Evolutionary conservation across 768 basidiomycete species (phyloP).

Genomic region (Dentipellis sp.): DNA sequence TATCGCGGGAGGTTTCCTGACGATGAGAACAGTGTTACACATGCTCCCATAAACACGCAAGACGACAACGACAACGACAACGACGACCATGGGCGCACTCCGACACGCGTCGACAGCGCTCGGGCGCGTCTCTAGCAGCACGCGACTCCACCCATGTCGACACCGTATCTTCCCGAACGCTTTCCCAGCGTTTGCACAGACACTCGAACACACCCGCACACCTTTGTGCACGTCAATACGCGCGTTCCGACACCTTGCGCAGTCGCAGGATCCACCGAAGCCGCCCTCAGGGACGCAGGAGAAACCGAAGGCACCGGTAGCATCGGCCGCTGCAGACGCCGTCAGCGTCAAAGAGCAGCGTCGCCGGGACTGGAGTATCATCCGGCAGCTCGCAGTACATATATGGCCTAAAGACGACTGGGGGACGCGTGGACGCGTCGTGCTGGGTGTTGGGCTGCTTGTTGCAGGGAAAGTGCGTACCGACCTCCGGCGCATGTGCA

Average conservation of each 20-base stretch:
- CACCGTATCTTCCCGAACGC: background rate
- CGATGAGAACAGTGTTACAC: too few species aligned
- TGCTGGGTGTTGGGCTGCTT: constrained; percentile 73
- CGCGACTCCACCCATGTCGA: background rate
- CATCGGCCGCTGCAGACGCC: background rate
- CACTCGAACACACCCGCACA: background rate
- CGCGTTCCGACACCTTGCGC: background rate
- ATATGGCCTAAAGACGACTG: constrained; percentile 90
- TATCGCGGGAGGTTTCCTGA: too few species aligned
- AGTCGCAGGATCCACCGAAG: background rate
- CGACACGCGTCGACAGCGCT: background rate
- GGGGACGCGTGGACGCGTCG: constrained; percentile 71
- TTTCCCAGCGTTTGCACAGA: background rate
- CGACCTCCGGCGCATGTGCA: background rate
- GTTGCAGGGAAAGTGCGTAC: constrained; percentile 73
- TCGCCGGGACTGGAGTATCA: constrained; percentile 77
- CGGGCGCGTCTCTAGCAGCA: background rate
- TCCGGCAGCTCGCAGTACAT: constrained; percentile 73
- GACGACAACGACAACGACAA: too few species aligned
- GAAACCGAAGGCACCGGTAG: background rate
- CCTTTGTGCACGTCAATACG: background rate
- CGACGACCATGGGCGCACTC: background rate
- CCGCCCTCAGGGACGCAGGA: background rate
- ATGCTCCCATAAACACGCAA: too few species aligned
- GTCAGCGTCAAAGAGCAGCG: constrained; percentile 38